These are phyloP conservation scores for Cercophora scortea DNA, from an alignment of 495 filamentous ascomycete species.

Conservation along the genomic window DNA sequence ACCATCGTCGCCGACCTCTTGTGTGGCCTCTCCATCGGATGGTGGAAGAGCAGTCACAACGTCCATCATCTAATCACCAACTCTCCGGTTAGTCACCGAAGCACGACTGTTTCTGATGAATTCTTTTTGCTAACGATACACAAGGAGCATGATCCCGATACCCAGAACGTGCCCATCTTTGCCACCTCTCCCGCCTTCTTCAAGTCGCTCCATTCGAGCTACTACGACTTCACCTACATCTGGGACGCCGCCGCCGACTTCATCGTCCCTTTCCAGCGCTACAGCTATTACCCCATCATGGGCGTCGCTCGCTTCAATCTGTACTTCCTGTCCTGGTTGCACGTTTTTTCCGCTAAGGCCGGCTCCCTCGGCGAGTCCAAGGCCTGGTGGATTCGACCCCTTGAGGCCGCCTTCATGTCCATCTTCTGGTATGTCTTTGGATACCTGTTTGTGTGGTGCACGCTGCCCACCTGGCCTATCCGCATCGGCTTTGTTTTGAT, in stretches of 20 bases:
- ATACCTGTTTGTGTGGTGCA: conserved; percentile 35
- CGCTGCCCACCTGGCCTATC: conserved; percentile 33
- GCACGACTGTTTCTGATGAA: too few species aligned
- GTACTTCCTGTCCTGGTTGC: conserved; percentile 39
- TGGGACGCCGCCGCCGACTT: conserved; percentile 36
- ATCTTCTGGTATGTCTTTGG: conserved; percentile 41
- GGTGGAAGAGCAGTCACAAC: conserved; percentile 49
- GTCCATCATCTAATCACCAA: conserved; percentile 47
- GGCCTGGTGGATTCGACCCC: conserved; percentile 40
- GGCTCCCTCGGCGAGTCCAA: conserved; percentile 25
- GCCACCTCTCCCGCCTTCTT: conserved; percentile 42
- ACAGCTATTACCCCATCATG: conserved; percentile 47
- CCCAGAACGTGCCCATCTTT: conserved; percentile 44
- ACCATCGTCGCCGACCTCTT: conserved; percentile 42
- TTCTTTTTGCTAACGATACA: too few species aligned
- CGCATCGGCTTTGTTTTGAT: conserved; percentile 39
- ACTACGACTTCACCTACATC: conserved; percentile 39
- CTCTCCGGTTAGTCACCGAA: conserved; percentile 15
- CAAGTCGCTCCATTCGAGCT: conserved; percentile 29
- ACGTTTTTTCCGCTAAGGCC: conserved; percentile 26
- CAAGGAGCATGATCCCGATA: conserved; percentile 42
- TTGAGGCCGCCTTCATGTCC: conserved; percentile 33
- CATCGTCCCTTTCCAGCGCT: conserved; percentile 34
- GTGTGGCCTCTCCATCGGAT: conserved; percentile 42
- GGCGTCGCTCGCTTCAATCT: conserved; percentile 44